Percentiles rank a stretch among this genome's conserved stretches.
These are phyloP conservation scores for Hypoxylon sp. DNA, from an alignment of 2,329 filamentous ascomycete species.

Conservation along the genomic window DNA sequence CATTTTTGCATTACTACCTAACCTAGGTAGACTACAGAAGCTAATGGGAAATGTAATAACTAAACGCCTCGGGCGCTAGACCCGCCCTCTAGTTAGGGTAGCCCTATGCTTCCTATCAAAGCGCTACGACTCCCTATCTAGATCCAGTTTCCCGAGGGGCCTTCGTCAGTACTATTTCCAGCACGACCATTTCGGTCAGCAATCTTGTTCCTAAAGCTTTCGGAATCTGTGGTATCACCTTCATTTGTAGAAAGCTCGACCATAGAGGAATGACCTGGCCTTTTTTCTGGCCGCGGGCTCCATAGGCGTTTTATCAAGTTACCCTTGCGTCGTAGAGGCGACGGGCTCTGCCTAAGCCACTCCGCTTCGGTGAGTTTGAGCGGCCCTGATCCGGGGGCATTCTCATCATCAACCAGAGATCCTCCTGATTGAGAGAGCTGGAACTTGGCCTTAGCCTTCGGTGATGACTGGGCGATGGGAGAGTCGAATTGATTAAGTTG, in stretches of 20 bases:
- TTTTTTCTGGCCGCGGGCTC: slow-evolving; percentile 46
- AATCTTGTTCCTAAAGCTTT: slow-evolving; percentile 5
- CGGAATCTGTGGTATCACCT: background rate
- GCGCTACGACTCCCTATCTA: slow-evolving; percentile 28
- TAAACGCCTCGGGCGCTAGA: background rate
- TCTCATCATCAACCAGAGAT: slow-evolving; percentile 15
- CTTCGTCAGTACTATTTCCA: slow-evolving; percentile 22
- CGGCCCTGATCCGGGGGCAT: slow-evolving; percentile 22
- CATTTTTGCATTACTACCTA: slow-evolving; percentile 4
- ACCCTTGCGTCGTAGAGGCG: slow-evolving; percentile 43
- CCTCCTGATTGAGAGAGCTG: slow-evolving; percentile 31
- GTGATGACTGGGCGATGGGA: slow-evolving; percentile 39
- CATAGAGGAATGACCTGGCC: slow-evolving; percentile 34
- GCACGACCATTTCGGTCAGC: background rate
- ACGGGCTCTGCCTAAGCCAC: slow-evolving; percentile 53
- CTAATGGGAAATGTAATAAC: slow-evolving; percentile 11
- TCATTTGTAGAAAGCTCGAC: slow-evolving; percentile 29
- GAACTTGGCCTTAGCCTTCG: slow-evolving; percentile 26
- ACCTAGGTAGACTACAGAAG: slow-evolving; percentile 4
- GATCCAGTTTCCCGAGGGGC: slow-evolving; percentile 49
- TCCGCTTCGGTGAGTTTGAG: slow-evolving; percentile 51
- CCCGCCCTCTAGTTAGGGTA: background rate
- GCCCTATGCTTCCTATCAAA: background rate
- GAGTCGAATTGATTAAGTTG: slow-evolving; percentile 52
- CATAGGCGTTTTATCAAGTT: slow-evolving; percentile 38